phyloP scores from a whole-genome alignment of 2,329 filamentous ascomycete species.

The Dactylellina haptotyla region DNA sequence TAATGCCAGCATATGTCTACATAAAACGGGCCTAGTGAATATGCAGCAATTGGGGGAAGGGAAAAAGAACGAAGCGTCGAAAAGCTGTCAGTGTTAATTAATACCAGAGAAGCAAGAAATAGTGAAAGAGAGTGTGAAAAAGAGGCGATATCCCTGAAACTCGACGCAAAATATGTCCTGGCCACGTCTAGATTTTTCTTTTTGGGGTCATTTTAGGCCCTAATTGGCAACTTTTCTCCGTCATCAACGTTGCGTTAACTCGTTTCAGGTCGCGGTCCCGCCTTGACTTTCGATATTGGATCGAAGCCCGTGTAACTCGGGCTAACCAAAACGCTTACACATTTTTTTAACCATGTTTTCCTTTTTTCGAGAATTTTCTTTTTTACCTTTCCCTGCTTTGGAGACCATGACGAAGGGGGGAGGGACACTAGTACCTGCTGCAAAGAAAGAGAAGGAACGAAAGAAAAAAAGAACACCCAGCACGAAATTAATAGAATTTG shows the following conservation, averaged over 20 bases:
- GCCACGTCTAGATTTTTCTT: slow-evolving; percentile 18
- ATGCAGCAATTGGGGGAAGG: slow-evolving; percentile 38
- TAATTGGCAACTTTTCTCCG: slow-evolving; percentile 53
- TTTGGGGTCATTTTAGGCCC: slow-evolving; percentile 35
- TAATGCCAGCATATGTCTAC: slow-evolving; percentile 52
- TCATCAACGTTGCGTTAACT: slow-evolving; percentile 49
- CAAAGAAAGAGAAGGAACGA: neutral
- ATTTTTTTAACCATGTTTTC: neutral
- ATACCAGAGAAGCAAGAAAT: no score
- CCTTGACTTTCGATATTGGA: slow-evolving; percentile 55
- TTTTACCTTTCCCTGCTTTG: neutral
- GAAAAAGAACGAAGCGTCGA: neutral
- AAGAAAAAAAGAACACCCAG: neutral
- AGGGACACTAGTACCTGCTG: no score
- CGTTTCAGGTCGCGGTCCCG: slow-evolving; percentile 50
- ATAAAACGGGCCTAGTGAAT: slow-evolving; percentile 48
- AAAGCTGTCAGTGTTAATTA: slow-evolving; percentile 8
- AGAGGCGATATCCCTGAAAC: slow-evolving; percentile 34
- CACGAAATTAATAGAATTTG: no score
- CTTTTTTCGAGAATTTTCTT: slow-evolving; percentile 20
- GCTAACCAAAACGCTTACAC: slow-evolving; percentile 7
- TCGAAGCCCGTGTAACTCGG: slow-evolving; percentile 49
- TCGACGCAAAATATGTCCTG: neutral
- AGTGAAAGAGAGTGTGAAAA: no score
- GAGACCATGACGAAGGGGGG: no score